Evolutionary conservation across 768 basidiomycete genomes (phyloP).

Genomic region (Boletus reticulatus): DNA sequence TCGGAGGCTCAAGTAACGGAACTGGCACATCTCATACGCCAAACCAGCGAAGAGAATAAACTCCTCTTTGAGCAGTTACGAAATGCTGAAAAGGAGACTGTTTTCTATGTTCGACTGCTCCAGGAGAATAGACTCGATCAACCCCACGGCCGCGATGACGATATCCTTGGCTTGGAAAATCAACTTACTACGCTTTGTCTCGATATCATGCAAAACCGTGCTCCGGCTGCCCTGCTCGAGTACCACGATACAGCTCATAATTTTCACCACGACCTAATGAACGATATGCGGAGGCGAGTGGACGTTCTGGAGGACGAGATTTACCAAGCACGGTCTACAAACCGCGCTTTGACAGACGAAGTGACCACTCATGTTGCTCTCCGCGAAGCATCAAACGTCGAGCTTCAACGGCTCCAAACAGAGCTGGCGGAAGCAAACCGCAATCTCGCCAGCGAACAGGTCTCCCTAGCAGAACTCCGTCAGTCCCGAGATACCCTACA

Average conservation of each 20-base stretch:
- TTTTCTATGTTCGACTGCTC: slow-evolving; percentile 12
- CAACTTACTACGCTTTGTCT: slow-evolving; percentile 15
- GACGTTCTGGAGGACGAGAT: slow-evolving; percentile 5
- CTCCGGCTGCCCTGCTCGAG: slow-evolving; percentile 10
- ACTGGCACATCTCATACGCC: slow-evolving; percentile 59
- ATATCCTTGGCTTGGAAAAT: slow-evolving; percentile 14
- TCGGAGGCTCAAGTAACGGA: slow-evolving; percentile 66
- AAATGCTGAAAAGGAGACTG: slow-evolving; percentile 16
- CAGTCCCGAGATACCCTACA: slow-evolving; percentile 24
- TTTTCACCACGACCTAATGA: slow-evolving; percentile 38
- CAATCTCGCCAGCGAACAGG: slow-evolving; percentile 22
- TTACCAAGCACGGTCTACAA: slow-evolving; percentile 16
- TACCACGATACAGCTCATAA: slow-evolving; percentile 25
- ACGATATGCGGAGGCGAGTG: slow-evolving; percentile 31
- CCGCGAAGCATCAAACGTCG: slow-evolving; percentile 41
- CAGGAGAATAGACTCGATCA: slow-evolving; percentile 5
- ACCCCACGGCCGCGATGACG: neutral
- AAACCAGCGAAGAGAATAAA: slow-evolving; percentile 50
- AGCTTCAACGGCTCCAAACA: slow-evolving; percentile 39
- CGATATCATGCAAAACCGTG: slow-evolving; percentile 15
- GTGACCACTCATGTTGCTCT: slow-evolving; percentile 40
- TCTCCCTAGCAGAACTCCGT: slow-evolving; percentile 14
- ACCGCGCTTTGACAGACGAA: slow-evolving; percentile 29
- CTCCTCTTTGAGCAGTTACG: slow-evolving; percentile 34
- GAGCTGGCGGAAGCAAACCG: slow-evolving; percentile 32